Evolutionary conservation across 192 early-diverging fungal genomes (phyloP), one percentile per base, ranked within the genome.

Genomic region (Pilobolus umbonatus): DNA sequence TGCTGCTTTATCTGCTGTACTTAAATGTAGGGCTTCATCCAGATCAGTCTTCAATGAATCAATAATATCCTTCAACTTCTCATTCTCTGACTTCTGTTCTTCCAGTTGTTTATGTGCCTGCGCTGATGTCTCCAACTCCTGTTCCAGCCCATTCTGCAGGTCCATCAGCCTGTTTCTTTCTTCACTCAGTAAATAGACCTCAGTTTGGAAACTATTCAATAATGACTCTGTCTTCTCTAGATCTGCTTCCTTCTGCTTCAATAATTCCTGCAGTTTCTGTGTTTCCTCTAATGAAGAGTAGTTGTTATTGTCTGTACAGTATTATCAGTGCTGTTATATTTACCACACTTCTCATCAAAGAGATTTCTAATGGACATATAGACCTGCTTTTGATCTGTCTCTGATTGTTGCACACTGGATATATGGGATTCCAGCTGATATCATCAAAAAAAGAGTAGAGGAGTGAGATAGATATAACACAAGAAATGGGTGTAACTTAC

Each of bases 321-420:
- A n/a, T n/a, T n/a, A n/a, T n/a, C n/a, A n/a, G n/a, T n/a, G 32
- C 3, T 32, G 14, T 14, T 35, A 31, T 22, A 29, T 34, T 61
- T 69, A 69, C 74, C 60, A 40, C 74, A 66, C 51, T 76, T 72
- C 19, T 72, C 74, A 43, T 72, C 74, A 42, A 68, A 69, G 25
- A 65, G 48, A 15, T 24, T 64, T 25, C 60, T 76, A 15, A 76
- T 64, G 2, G 66, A 68, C 21, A 47, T 15, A 62, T 76, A 73
- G 2, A 72, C 55, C 48, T 76, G 74, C 42, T 60, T 76, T 45
- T 76, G 70, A 15, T 68, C 62, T 40, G 65, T 57, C 49, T 72
- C 59, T n/a, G 62, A 60, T 21, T 43, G 57, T 56, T 61, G 64
- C 11, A 75, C 57, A 43, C 51, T 64, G 36, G 54, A 34, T 39